Evolutionary conservation across 2,329 filamentous ascomycete species (phyloP).

Genomic region (Grosmannia huntii): DNA sequence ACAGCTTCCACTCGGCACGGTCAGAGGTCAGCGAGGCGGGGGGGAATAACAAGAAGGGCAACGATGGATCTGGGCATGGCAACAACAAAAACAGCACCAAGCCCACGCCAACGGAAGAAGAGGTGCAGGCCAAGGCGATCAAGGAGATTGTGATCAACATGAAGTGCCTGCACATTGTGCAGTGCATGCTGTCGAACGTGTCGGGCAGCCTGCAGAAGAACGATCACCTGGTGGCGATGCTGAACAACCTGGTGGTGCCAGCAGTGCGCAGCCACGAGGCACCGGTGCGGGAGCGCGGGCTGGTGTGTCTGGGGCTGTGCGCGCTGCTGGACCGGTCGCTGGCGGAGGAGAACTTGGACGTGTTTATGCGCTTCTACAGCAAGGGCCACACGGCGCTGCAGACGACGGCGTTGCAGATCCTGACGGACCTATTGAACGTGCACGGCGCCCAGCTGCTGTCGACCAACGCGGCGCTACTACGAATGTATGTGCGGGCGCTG

Average conservation of each 20-base stretch:
- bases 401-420: slow-evolving; percentile 78
- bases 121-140: slow-evolving; percentile 62
- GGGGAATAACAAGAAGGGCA: no score
- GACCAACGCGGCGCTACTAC: slow-evolving; percentile 57
- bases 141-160: slow-evolving; percentile 93
- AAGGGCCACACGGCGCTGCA: slow-evolving; percentile 87
- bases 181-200: slow-evolving; percentile 94
- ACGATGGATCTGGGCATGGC: no score
- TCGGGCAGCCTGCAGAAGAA: slow-evolving; percentile 79
- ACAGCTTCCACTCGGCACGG: slow-evolving; percentile 87
- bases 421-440: slow-evolving; percentile 84
- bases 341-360: slow-evolving; percentile 77
- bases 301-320: slow-evolving; percentile 82
- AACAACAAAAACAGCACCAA: neutral
- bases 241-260: slow-evolving; percentile 93
- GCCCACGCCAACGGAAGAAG: slow-evolving; percentile 45
- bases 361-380: slow-evolving; percentile 93
- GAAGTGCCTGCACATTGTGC: slow-evolving; percentile 94
- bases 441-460: slow-evolving; percentile 70
- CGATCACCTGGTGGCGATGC: slow-evolving; percentile 85
- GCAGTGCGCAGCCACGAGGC: slow-evolving; percentile 89
- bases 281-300: slow-evolving; percentile 78
- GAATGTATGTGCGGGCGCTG: slow-evolving; percentile 74
- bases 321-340: slow-evolving; percentile 84
- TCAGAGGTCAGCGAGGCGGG: slow-evolving; percentile 55